These are phyloP conservation scores for Selaginella tamariscina DNA, from an alignment of 75 land plant genomes.

Conservation along the genomic window DNA sequence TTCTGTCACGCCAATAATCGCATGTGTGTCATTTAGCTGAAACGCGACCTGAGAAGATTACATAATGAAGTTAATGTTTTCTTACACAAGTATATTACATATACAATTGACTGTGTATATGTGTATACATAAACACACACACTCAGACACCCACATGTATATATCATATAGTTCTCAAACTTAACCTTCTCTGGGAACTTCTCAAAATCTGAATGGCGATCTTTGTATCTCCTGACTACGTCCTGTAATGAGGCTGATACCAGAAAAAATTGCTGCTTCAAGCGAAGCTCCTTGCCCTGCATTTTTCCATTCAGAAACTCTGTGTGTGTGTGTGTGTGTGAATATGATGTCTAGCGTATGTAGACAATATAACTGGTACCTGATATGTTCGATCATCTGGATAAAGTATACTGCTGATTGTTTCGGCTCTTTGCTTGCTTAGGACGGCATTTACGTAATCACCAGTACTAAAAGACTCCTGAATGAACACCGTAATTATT, in stretches of 20 bases:
- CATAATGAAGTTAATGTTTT: not conserved
- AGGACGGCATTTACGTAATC: constrained; percentile 59
- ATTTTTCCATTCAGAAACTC: constrained; percentile 6
- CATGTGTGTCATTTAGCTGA: constrained; percentile 70
- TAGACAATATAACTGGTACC: constrained; percentile 21
- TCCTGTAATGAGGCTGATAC: constrained; percentile 71
- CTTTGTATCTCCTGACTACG: constrained; percentile 55
- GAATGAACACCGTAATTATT: not conserved
- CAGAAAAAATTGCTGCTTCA: constrained; percentile 76
- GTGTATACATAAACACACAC: too few species aligned
- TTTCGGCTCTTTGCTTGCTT: constrained; percentile 60
- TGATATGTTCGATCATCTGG: constrained; percentile 78
- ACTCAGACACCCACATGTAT: too few species aligned
- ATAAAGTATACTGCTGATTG: constrained; percentile 53
- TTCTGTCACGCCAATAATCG: constrained; percentile 54
- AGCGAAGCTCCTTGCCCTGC: constrained; percentile 65
- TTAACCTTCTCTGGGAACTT: constrained; percentile 49
- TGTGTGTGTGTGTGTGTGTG: not conserved
- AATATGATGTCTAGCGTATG: not conserved
- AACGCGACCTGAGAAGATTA: constrained; percentile 42
- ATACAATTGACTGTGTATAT: too few species aligned
- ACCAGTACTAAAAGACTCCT: constrained; percentile 66
- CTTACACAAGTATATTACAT: not conserved
- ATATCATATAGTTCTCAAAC: not conserved
- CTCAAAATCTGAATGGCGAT: constrained; percentile 40